These are phyloP conservation scores for Termitomyces sp. DNA, from an alignment of 768 basidiomycete genomes.

Conservation along the genomic window DNA sequence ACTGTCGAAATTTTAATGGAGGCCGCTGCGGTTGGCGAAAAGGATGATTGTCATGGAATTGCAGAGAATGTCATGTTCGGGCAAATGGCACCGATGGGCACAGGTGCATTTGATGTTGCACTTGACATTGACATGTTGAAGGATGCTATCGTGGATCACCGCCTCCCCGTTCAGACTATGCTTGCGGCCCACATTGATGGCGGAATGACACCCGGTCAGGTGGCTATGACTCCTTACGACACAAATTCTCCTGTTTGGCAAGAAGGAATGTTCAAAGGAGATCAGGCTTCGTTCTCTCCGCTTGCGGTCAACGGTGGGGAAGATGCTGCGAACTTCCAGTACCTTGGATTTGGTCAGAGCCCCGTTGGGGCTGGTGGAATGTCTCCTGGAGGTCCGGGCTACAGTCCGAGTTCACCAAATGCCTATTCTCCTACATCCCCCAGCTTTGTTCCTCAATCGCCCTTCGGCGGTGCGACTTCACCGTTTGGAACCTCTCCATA, in stretches of 20 bases:
- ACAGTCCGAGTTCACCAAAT: slow-evolving; percentile 90
- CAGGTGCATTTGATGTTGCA: slow-evolving; percentile 92
- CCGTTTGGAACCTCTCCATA: slow-evolving; percentile 81
- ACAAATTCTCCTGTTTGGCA: slow-evolving; percentile 85
- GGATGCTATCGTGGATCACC: slow-evolving; percentile 96
- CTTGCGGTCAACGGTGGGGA: slow-evolving; percentile 85
- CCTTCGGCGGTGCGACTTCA: slow-evolving; percentile 78
- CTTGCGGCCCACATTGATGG: slow-evolving; percentile 77
- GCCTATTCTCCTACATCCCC: slow-evolving; percentile 89
- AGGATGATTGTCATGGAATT: slow-evolving; percentile 96
- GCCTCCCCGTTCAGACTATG: slow-evolving; percentile 81
- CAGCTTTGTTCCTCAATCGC: slow-evolving; percentile 77
- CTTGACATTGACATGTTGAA: slow-evolving; percentile 98
- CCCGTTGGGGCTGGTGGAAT: slow-evolving; percentile 80
- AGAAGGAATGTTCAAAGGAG: slow-evolving; percentile 74
- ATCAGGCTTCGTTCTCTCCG: slow-evolving; percentile 92
- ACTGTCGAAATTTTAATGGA: slow-evolving; percentile 99
- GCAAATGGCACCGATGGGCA: slow-evolving; percentile 99
- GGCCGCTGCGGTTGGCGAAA: slow-evolving; percentile 96
- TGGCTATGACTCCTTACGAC: slow-evolving; percentile 96
- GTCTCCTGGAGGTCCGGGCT: slow-evolving; percentile 86
- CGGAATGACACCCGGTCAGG: slow-evolving; percentile 88
- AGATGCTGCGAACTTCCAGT: slow-evolving; percentile 71
- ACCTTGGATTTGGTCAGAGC: slow-evolving; percentile 78
- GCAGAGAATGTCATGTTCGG: slow-evolving; percentile 99